A percentile compares a stretch with the other conserved stretches of the same genome.
Conservation (phyloP, 2,329 filamentous ascomycete species). For the Aspergillus quadricinctus region DNA sequence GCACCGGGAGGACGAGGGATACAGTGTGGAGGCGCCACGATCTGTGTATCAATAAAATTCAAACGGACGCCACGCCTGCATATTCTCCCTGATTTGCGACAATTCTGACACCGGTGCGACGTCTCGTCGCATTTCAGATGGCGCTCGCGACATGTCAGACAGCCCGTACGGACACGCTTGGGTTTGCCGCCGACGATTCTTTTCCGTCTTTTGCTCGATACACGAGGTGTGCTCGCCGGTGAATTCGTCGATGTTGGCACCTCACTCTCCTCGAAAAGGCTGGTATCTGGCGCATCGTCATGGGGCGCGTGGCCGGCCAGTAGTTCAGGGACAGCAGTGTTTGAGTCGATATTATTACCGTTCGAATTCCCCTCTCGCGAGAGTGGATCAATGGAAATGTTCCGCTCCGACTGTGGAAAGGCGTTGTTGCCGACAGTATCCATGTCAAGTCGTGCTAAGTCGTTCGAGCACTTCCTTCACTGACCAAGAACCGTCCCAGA, state of each 20-base stretch:
- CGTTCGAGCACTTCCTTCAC: background rate
- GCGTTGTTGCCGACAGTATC: slow-evolving; percentile 17
- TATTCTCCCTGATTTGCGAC: slow-evolving; percentile 76
- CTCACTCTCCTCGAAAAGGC: slow-evolving; percentile 8
- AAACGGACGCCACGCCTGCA: slow-evolving; percentile 84
- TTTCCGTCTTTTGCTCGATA: slow-evolving; percentile 19
- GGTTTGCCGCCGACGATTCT: slow-evolving; percentile 52
- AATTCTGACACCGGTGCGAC: slow-evolving; percentile 66
- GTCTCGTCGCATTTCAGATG: slow-evolving; percentile 90
- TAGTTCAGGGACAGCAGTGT: too few species aligned
- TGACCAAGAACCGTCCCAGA: background rate
- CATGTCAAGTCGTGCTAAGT: slow-evolving; percentile 9
- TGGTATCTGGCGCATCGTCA: slow-evolving; percentile 6
- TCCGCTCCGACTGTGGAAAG: slow-evolving; percentile 18
- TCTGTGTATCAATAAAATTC: slow-evolving; percentile 85
- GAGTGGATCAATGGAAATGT: slow-evolving; percentile 14
- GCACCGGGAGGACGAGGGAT: slow-evolving; percentile 62
- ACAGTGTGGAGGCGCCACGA: slow-evolving; percentile 60
- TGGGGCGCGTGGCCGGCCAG: background rate
- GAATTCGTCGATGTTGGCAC: slow-evolving; percentile 11
- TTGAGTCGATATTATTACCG: background rate
- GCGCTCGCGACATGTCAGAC: slow-evolving; percentile 81
- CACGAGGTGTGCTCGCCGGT: slow-evolving; percentile 5
- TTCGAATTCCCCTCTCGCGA: slow-evolving; percentile 6
- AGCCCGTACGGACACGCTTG: slow-evolving; percentile 85